A percentile compares a stretch with the other conserved stretches of the same genome.
These are phyloP conservation scores for Neostapfia colusana DNA, from an alignment of 176 grass and related monocot genomes.

Conservation along the genomic window DNA sequence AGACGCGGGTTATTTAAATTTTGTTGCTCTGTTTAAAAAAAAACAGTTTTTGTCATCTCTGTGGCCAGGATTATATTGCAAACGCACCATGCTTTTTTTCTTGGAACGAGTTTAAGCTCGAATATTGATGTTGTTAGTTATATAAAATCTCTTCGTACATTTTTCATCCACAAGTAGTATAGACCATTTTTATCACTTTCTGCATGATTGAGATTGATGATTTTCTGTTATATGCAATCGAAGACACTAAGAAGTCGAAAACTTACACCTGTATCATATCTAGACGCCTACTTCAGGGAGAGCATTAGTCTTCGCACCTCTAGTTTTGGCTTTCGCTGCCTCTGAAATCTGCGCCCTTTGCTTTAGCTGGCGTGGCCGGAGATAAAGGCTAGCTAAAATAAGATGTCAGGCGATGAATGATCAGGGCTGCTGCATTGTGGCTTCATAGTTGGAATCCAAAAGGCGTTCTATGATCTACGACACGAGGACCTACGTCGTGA, in stretches of 20 bases:
- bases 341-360: slow-evolving; percentile 1
- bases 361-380: slow-evolving; percentile 38
- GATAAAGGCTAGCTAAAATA: neutral
- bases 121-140: slow-evolving; percentile 6
- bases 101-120: slow-evolving; percentile 38
- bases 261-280: neutral
- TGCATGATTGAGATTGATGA: neutral
- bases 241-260: neutral
- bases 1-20: slow-evolving; percentile 40
- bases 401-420: slow-evolving; percentile 31
- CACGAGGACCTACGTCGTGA: neutral
- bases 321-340: slow-evolving; percentile 16
- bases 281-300: neutral
- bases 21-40: slow-evolving; percentile 27
- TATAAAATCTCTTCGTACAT: slow-evolving; percentile 13
- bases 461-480: neutral
- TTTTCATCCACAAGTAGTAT: slow-evolving; percentile 24
- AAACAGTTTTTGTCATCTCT: slow-evolving; percentile 43
- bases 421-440: slow-evolving; percentile 20
- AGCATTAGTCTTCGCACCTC: neutral
- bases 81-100: slow-evolving; percentile 31
- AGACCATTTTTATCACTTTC: neutral
- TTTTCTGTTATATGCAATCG: neutral
- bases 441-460: slow-evolving; percentile 47
- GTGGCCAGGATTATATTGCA: slow-evolving; percentile 25